Base-by-base conservation (phyloP, 495 filamentous ascomycete genomes). In the Clavariopsis aquatica region DNA sequence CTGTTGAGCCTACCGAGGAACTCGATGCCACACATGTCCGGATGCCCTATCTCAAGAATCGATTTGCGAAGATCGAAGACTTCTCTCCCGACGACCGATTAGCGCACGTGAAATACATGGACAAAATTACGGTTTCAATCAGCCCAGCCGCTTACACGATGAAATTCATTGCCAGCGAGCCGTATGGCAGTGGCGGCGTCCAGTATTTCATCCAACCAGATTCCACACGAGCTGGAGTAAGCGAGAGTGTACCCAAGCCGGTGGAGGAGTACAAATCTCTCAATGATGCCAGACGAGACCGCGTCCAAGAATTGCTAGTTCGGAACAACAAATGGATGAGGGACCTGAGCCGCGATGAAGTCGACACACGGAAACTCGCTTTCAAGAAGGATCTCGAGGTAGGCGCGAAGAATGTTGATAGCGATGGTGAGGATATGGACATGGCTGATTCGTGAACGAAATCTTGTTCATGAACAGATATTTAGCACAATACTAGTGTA, bases 1-100 rank as follows among this genome's bases (percentile, higher is more conserved):
- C 90, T 72, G 81, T 91, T 46, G 92, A 95, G 60, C 89, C 88
- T 6, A 99, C 95, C 15, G 95, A 99, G 75, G 90, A 90, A 27
- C 81, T 97, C 7, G 78, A 81, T 7, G 81, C 86, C 43, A 80
- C 80, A 7, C 81, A 82, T 22, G 80, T 95, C 70, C 80, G 72
- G 78, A 86, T 81, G 76, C 87, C 80, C 49, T 91, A 80, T 80
- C 75, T 95, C 12, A 84, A 87, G 66, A 89, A 91, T 62, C 94
- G 89, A 76, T 80, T 92, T 22, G 85, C 87, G 0, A 77, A 81
- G 19, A 82, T 82, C 46, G 72, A 80, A 13, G 78, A 79, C 41
- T 76, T 79, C 36, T 77, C 80, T 45, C 62, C 68, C 1, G 71
- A 74, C 49, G 66, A 71, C 1, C 72, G 72, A 17, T 65, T 69